phyloP scores from a whole-genome alignment of 768 basidiomycete species.

The Rhodosporidiobolus odoratus region DNA sequence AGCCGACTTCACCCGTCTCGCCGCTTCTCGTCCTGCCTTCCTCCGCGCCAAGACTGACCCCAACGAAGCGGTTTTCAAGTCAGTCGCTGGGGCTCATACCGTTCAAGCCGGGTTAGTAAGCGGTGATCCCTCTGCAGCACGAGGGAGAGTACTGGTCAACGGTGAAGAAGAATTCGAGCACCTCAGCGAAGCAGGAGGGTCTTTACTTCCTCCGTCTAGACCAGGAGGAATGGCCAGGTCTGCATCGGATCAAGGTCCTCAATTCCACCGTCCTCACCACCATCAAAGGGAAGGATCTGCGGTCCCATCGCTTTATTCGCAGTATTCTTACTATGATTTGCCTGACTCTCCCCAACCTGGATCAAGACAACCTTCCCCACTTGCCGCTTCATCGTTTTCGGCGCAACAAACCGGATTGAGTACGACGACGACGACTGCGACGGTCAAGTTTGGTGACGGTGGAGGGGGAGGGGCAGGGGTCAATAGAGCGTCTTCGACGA shows the following conservation, averaged over 20 bases:
- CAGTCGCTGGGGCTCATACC: neutral
- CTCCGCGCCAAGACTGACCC: slow-evolving; percentile 8
- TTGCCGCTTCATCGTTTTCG: neutral
- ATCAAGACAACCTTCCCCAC: neutral
- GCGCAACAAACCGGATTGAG: no score
- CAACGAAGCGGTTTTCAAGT: neutral
- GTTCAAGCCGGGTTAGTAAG: neutral
- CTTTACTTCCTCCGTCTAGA: no score
- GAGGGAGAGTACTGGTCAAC: no score
- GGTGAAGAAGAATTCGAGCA: no score
- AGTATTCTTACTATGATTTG: slow-evolving; percentile 27
- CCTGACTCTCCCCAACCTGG: neutral
- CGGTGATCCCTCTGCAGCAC: neutral
- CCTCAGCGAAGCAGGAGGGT: no score
- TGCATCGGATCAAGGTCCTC: no score
- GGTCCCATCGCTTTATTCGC: slow-evolving; percentile 12
- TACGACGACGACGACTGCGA: no score
- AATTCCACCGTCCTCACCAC: no score
- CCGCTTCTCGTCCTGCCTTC: slow-evolving; percentile 9
- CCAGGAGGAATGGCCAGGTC: no score
- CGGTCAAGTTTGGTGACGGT: neutral
- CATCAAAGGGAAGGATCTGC: neutral
- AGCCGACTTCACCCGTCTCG: slow-evolving; percentile 8
- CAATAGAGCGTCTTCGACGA: neutral
- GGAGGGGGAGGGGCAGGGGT: neutral